Conservation (phyloP, 179 eudicot species). For the Drosera spatulata region DNA sequence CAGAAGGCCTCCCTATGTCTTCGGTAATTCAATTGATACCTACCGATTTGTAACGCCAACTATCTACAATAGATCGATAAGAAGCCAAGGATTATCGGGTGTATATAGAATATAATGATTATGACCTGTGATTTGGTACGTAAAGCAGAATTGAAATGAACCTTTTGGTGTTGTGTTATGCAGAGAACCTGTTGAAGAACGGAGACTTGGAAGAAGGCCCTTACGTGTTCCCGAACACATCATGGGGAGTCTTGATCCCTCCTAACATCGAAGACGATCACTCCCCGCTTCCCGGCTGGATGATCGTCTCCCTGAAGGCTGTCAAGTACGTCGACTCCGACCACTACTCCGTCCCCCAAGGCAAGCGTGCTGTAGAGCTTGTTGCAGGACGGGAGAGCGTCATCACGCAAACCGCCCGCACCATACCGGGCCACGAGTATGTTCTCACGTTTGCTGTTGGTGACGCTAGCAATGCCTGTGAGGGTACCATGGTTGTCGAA, state of each 20-base stretch:
- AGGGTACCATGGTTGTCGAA: slow-evolving; percentile 82
- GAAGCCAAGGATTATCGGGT: too few species aligned
- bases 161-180: not conserved
- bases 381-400: slow-evolving; percentile 63
- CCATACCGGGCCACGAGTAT: slow-evolving; percentile 46
- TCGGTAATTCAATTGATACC: too few species aligned
- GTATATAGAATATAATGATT: too few species aligned
- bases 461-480: slow-evolving; percentile 78
- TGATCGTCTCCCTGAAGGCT: slow-evolving; percentile 59
- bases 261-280: slow-evolving; percentile 59
- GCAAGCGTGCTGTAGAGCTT: slow-evolving; percentile 54
- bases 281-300: slow-evolving; percentile 69
- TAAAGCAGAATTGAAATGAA: not conserved
- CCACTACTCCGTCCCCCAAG: slow-evolving; percentile 50
- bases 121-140: too few species aligned
- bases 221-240: slow-evolving; percentile 38
- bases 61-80: too few species aligned
- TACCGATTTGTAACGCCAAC: too few species aligned
- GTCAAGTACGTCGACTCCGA: slow-evolving; percentile 58
- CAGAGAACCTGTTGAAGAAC: slow-evolving; percentile 69
- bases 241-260: slow-evolving; percentile 58
- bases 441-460: slow-evolving; percentile 61
- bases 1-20: too few species aligned
- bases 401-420: slow-evolving; percentile 46
- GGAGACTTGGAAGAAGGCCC: slow-evolving; percentile 79